phyloP scores from a whole-genome alignment of 2,329 filamentous ascomycete species.

The Zalaria sp. region DNA sequence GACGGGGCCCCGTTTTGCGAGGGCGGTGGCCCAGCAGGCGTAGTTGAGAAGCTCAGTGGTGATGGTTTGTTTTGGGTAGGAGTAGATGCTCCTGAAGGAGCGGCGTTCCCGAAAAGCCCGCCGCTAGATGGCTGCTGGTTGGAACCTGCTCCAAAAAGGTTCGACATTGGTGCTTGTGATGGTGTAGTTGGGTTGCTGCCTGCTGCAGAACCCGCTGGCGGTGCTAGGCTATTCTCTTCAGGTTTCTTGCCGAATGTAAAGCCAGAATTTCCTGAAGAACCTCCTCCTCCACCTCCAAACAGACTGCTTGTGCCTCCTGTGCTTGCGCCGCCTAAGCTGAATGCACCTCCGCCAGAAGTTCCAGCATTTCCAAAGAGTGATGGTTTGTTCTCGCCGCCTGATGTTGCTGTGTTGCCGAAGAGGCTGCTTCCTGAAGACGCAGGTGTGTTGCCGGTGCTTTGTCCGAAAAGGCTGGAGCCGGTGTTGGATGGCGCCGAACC shows the following conservation, averaged over 20 bases:
- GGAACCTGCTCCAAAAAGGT: conserved; percentile 11
- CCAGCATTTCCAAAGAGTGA: conserved; percentile 8
- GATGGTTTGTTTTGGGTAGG: conserved; percentile 11
- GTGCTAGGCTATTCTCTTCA: neutral
- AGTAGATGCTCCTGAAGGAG: conserved; percentile 8
- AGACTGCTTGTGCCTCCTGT: neutral
- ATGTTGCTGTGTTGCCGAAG: conserved; percentile 14
- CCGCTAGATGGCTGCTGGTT: neutral
- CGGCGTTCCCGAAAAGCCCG: conserved; percentile 3
- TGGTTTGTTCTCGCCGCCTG: conserved; percentile 4
- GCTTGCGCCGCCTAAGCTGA: conserved; percentile 6
- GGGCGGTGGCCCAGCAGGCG: conserved; percentile 16
- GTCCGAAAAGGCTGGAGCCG: conserved; percentile 7
- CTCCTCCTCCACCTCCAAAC: neutral
- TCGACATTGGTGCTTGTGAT: conserved; percentile 27
- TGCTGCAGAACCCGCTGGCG: neutral
- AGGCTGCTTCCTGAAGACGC: conserved; percentile 10
- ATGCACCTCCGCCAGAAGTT: conserved; percentile 5
- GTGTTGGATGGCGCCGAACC: conserved; percentile 2
- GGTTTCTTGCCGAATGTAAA: conserved; percentile 3
- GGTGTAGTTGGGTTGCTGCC: conserved; percentile 31
- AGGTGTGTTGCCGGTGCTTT: conserved; percentile 5
- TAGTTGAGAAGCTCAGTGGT: conserved; percentile 9
- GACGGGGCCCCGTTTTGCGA: neutral
- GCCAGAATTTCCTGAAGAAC: neutral